Evolutionary conservation across 2,329 filamentous ascomycete species (phyloP).

Genomic region (Tolypocladium endophyticum): DNA sequence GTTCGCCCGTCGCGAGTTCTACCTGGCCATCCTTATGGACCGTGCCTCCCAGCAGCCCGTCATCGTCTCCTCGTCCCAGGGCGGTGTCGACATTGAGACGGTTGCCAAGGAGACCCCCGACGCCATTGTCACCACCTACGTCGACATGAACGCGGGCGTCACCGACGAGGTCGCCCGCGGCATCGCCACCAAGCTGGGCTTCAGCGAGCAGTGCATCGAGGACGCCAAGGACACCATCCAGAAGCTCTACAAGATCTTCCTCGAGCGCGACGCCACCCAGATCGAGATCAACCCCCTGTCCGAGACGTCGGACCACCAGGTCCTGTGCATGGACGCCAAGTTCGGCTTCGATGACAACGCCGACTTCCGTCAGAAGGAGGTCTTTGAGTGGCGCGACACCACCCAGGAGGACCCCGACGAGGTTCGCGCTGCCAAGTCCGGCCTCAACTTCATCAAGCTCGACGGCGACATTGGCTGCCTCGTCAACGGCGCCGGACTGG

Average conservation of each 20-base stretch:
- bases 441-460: constrained; percentile 99
- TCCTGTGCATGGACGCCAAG: constrained; percentile 99
- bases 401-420: constrained; percentile 96
- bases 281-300: constrained; percentile 99
- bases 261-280: constrained; percentile 96
- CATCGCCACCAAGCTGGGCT: constrained; percentile 86
- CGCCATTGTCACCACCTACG: constrained; percentile 85
- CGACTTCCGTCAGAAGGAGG: constrained; percentile 93
- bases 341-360: constrained; percentile 98
- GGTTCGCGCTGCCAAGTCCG: constrained; percentile 88
- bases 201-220: constrained; percentile 95
- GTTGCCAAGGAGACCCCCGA: constrained; percentile 97
- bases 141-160: constrained; percentile 90
- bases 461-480: constrained; percentile 98
- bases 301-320: constrained; percentile 96
- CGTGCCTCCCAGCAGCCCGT: constrained; percentile 81
- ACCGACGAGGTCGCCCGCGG: constrained; percentile 88
- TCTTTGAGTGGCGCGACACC: constrained; percentile 88
- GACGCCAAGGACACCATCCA: constrained; percentile 94
- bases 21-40: constrained; percentile 98
- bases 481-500: constrained; percentile 96
- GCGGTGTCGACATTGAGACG: constrained; percentile 97
- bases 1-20: constrained; percentile 97
- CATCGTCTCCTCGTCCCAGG: constrained; percentile 95
- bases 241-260: constrained; percentile 98